These are phyloP conservation scores for Saccharomycopsis vini DNA, from an alignment of 805 yeast species.

Conservation along the genomic window DNA sequence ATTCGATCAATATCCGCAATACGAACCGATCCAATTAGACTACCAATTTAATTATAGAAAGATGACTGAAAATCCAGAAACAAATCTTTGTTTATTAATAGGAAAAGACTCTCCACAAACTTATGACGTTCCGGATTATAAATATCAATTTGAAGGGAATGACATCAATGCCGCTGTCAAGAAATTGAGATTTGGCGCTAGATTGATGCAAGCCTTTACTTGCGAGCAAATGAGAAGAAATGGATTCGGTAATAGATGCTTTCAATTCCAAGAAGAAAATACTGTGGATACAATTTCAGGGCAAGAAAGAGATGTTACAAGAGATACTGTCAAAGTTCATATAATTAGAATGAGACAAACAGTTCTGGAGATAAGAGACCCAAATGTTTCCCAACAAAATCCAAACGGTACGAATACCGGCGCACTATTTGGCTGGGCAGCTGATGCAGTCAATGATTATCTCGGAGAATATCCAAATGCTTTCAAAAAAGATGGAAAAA, in stretches of 20 bases:
- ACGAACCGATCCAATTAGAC: constrained; percentile 15
- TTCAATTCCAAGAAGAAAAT: constrained; percentile 62
- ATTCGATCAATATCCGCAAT: constrained; percentile 4
- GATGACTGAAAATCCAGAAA: constrained; percentile 54
- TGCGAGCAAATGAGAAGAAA: constrained; percentile 77
- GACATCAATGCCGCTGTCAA: constrained; percentile 59
- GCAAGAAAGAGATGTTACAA: constrained; percentile 31
- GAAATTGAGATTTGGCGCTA: constrained; percentile 72
- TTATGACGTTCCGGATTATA: constrained; percentile 61
- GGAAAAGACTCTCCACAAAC: constrained; percentile 66
- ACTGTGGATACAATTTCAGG: constrained; percentile 40
- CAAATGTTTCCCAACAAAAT: constrained; percentile 83
- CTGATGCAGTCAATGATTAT: constrained; percentile 53
- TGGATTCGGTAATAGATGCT: constrained; percentile 72
- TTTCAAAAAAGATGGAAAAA: not conserved
- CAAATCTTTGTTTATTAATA: constrained; percentile 70
- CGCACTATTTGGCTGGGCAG: constrained; percentile 67
- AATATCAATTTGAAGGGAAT: constrained; percentile 46
- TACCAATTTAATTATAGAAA: constrained; percentile 44
- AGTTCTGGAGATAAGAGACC: constrained; percentile 62
- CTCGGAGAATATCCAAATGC: constrained; percentile 26
- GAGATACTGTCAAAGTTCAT: constrained; percentile 71
- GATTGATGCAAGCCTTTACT: constrained; percentile 87
- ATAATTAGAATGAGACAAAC: constrained; percentile 60
- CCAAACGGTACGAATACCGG: constrained; percentile 63